A percentile compares a stretch with the other conserved stretches of the same genome.
Evolutionary conservation across 768 basidiomycete species (phyloP).

Genomic region (Steccherinum ochraceum): DNA sequence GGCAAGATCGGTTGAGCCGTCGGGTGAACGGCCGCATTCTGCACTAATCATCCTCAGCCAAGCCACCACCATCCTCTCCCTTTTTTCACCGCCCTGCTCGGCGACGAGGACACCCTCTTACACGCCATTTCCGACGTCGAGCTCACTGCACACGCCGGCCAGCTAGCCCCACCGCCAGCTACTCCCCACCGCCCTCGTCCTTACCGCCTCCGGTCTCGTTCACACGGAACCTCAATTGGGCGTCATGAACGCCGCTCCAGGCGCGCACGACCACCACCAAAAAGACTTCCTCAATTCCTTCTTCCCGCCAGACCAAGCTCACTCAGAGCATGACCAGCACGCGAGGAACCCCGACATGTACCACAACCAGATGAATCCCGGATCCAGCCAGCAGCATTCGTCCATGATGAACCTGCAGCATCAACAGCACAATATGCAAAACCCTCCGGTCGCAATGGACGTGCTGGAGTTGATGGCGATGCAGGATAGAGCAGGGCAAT

Average conservation of each 20-base stretch:
- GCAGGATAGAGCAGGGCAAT: conserved; percentile 24
- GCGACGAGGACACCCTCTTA: not conserved
- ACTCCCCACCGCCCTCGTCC: not conserved
- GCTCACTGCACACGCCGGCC: not conserved
- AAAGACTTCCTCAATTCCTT: conserved; percentile 24
- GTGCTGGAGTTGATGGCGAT: conserved; percentile 43
- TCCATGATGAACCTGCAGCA: conserved; percentile 10
- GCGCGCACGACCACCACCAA: conserved; percentile 15
- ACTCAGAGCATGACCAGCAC: conserved; percentile 10
- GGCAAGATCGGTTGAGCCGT: not conserved
- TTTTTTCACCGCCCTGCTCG: not conserved
- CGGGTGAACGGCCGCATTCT: not conserved
- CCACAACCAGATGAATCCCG: conserved; percentile 13
- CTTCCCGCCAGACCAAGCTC: conserved; percentile 17
- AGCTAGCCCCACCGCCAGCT: not conserved
- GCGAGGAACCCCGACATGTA: conserved; percentile 10
- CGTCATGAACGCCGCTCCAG: conserved; percentile 7
- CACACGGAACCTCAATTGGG: not conserved
- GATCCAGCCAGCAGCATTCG: conserved; percentile 1
- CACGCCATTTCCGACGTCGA: not conserved
- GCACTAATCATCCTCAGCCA: not conserved
- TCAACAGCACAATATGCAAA: conserved; percentile 12
- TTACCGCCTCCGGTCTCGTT: not conserved
- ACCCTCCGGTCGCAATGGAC: conserved; percentile 36
- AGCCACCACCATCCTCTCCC: not conserved